These are phyloP conservation scores for Lichtheimia ramosa DNA, from an alignment of 371 early-diverging fungal genomes.

Conservation along the genomic window DNA sequence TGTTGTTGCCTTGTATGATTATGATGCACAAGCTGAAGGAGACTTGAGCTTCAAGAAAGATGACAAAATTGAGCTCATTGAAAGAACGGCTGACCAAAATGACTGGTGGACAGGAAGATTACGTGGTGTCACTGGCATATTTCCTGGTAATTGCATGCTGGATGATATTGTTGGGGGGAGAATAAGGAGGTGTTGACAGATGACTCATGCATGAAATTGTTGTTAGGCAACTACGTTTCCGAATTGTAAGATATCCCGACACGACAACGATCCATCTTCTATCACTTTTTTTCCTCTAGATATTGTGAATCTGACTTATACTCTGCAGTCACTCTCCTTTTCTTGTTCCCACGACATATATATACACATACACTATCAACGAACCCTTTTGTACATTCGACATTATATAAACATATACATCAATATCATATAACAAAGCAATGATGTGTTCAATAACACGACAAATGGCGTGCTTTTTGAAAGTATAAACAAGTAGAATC, in stretches of 20 bases:
- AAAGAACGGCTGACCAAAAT: slow-evolving; percentile 55
- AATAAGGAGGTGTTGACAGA: not conserved
- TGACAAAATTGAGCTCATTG: slow-evolving; percentile 65
- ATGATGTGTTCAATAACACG: too few species aligned
- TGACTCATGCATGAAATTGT: not conserved
- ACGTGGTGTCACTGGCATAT: slow-evolving; percentile 58
- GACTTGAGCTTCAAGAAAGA: slow-evolving; percentile 68
- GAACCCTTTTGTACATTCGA: too few species aligned
- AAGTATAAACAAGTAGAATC: too few species aligned
- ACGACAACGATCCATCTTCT: too few species aligned
- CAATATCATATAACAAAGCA: too few species aligned
- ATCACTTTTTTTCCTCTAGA: too few species aligned
- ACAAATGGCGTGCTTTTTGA: too few species aligned
- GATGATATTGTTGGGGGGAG: not conserved
- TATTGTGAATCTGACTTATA: not conserved
- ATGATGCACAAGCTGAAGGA: slow-evolving; percentile 65
- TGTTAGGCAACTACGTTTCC: slow-evolving; percentile 28
- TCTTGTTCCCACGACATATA: too few species aligned
- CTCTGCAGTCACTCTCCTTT: too few species aligned
- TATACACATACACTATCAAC: too few species aligned
- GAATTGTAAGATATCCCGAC: slow-evolving; percentile 15
- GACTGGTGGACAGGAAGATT: slow-evolving; percentile 80
- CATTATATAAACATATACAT: too few species aligned
- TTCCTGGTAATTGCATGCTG: slow-evolving; percentile 59
- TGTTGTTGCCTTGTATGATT: slow-evolving; percentile 72